Percentiles rank a stretch among this genome's conserved stretches.
phyloP scores from a whole-genome alignment of 2,329 filamentous ascomycete species.

The Ilyonectria mors-panacis region DNA sequence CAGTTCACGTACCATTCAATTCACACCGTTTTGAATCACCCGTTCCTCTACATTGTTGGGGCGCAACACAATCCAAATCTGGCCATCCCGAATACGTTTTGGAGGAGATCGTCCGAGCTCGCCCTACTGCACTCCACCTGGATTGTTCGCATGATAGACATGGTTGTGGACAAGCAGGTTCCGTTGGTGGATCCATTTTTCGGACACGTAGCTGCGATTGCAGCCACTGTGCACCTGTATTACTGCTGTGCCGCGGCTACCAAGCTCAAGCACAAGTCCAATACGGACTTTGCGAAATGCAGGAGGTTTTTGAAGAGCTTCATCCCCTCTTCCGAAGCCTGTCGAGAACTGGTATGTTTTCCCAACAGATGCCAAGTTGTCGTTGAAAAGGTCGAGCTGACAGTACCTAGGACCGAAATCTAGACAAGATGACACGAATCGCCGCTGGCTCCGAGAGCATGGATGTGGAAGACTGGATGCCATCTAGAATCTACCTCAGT shows the following conservation, averaged over 20 bases:
- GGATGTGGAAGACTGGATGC: conserved; percentile 67
- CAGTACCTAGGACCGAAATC: conserved; percentile 58
- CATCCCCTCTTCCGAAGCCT: conserved; percentile 62
- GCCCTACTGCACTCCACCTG: conserved; percentile 67
- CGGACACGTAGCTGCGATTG: conserved; percentile 65
- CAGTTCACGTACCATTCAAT: conserved; percentile 69
- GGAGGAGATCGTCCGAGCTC: conserved; percentile 66
- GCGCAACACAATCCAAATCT: conserved; percentile 67
- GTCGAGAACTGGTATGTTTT: conserved; percentile 59
- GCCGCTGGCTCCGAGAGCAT: conserved; percentile 64
- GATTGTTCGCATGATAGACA: conserved; percentile 69
- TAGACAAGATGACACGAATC: conserved; percentile 65
- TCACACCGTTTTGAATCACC: conserved; percentile 66
- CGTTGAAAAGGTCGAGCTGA: conserved; percentile 20
- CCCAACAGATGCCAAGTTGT: too few relatives aligned
- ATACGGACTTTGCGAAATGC: conserved; percentile 66
- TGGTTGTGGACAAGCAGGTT: conserved; percentile 66
- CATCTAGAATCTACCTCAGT: conserved; percentile 66
- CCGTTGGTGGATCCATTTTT: conserved; percentile 67
- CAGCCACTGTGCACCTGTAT: conserved; percentile 68
- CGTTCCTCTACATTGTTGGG: conserved; percentile 67
- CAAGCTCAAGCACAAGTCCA: conserved; percentile 65
- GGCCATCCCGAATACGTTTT: conserved; percentile 68
- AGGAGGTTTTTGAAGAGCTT: conserved; percentile 64
- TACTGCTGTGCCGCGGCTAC: conserved; percentile 66